Base-by-base conservation (phyloP, 176 grass and related monocot genomes). In the Carex littledalei region DNA sequence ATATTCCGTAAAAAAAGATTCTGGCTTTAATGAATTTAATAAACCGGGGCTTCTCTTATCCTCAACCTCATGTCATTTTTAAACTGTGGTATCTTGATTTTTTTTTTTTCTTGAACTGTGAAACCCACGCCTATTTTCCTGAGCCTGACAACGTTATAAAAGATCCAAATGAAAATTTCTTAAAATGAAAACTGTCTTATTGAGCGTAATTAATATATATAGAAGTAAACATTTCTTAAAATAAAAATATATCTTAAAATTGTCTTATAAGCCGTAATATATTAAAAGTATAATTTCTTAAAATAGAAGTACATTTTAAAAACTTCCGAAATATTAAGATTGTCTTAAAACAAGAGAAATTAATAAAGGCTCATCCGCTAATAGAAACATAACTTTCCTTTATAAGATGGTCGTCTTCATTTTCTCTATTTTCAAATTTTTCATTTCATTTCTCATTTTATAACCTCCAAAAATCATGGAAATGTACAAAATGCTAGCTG, bases 401-500 rank as follows among this genome's bases (percentile, higher is more conserved):
- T 74, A 50, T 74, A 5, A 72, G 14, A 74, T 74, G 13, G 0
- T 13, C 13, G 11, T 66, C 37, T 82, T 14, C 37, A 82, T 66
- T 82, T 82, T 66, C 18, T 26, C n/a, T 18, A 81, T 81, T 43
- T 24, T 62, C 55, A 63, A 43, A 22, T 37, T 81, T 43, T 31
- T 4, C 37, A 39, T 60, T 81, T 61, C 56, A 39, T 60, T 81
- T 61, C 56, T 31, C 29, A 49, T 74, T 62, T 59, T 15, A 39
- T 34, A 62, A 21, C 6, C 31, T 50, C 35, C 8, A 39, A 20
- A 39, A 82, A 61, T 1, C 24, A 82, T 21, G 66, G 10, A 65
- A 29, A 91, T 94, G 87, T 81, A 89, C 16, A 91, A 85, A 82
- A 69, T 91, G 63, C 20, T 89, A 20, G 85, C 73, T 1, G 50